Evolutionary conservation across 2,329 filamentous ascomycete genomes (phyloP), one percentile per base, ranked within the genome.

Genomic region (Plenodomus tracheiphilus): DNA sequence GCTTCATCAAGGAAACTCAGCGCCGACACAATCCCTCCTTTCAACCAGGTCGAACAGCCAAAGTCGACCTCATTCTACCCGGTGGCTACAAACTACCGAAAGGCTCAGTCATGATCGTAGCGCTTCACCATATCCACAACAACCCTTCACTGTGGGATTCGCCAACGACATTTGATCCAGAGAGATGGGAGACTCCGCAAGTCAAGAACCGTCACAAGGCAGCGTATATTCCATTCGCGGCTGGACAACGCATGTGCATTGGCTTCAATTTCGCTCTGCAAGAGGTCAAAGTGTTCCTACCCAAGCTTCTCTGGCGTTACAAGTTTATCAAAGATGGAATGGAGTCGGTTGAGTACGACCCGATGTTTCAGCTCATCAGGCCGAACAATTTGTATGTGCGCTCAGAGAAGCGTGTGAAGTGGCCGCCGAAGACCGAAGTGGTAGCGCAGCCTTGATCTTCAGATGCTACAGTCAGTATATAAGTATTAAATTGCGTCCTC

Each of bases 81-180:
- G 83, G 83, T 0, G 83, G 82, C 0, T 85, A 84, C 71, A 76
- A 74, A 46, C 61, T 86, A 0, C 79, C 81, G 21, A 74, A 75
- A 44, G 80, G 77, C 55, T 61, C 75, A 0, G 71, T 85, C 25
- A 71, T 85, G 22, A 81, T 86, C 45, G 74, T 79, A 0, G 79
- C 79, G 0, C 65, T 77, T 0, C 72, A 74, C 42, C 65, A 70
- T 38, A 74, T 78, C 40, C 74, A 77, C 56, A 76, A 80, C 62
- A 84, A 85, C 68, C 74, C 79, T 0, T 70, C 70, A 2, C 47
- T 81, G 2, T 86, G 83, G 84, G 77, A 81, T 38, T 81, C 85
- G 59, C 84, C 83, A 0, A 66, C 74, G 1, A 72, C 73, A 0
- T 86, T 86, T 59, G 74, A 85, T 55, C 81, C 83, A 0, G 82